These are phyloP conservation scores for Nakazawaea ernobii DNA, from an alignment of 805 yeast genomes.

Conservation along the genomic window DNA sequence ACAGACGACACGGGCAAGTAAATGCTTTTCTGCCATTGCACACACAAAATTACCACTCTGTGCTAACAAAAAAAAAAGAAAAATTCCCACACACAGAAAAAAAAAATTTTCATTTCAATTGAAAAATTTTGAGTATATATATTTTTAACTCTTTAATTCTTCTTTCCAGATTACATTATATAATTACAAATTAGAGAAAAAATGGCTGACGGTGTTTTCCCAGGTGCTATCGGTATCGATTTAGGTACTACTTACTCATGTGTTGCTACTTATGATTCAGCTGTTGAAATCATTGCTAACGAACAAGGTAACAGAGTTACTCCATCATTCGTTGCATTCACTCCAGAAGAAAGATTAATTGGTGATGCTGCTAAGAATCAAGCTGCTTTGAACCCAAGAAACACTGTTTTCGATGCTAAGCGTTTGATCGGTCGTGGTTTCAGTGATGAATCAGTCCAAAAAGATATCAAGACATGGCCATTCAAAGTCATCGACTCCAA, in stretches of 20 bases:
- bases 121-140: neutral
- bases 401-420: slow-evolving; percentile 80
- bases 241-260: slow-evolving; percentile 82
- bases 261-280: slow-evolving; percentile 74
- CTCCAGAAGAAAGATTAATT: slow-evolving; percentile 70
- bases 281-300: slow-evolving; percentile 75
- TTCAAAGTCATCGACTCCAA: slow-evolving; percentile 62
- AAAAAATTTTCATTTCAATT: slow-evolving; percentile 1
- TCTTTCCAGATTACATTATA: neutral
- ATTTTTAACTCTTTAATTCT: neutral
- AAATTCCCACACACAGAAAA: neutral
- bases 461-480: slow-evolving; percentile 90
- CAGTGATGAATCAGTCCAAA: slow-evolving; percentile 72
- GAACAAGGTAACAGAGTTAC: slow-evolving; percentile 86
- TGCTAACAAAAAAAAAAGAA: no score
- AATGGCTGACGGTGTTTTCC: slow-evolving; percentile 98
- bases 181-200: slow-evolving; percentile 17
- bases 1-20: neutral
- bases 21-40: slow-evolving; percentile 13
- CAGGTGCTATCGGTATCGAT: slow-evolving; percentile 99
- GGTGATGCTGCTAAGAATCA: slow-evolving; percentile 84
- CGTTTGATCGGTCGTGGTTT: slow-evolving; percentile 78
- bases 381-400: slow-evolving; percentile 73
- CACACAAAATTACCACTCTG: no score
- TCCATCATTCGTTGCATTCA: slow-evolving; percentile 78